Conservation (phyloP, 768 basidiomycete genomes). For the Tylopilus subfusipes region DNA sequence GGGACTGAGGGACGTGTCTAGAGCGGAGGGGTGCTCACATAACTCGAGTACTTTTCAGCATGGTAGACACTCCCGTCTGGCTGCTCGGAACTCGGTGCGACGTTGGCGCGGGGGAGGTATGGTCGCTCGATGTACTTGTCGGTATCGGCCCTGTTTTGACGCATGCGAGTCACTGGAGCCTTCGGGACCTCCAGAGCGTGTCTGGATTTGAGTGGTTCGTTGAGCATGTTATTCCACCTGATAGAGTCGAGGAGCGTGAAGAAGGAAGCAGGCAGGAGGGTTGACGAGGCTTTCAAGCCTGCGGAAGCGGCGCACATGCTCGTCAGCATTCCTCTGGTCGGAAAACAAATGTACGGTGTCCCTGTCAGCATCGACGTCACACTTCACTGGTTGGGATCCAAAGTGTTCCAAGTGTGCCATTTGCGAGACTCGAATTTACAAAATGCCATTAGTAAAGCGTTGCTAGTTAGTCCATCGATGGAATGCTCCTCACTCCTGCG, state of each 20-base stretch:
- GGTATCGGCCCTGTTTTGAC: conserved; percentile 23
- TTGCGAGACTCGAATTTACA: conserved; percentile 15
- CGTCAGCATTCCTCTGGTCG: conserved; percentile 14
- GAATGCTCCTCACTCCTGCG: conserved; percentile 11
- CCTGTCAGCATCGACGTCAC: conserved; percentile 1
- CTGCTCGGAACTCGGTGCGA: conserved; percentile 25
- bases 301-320: conserved; percentile 16
- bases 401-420: not conserved
- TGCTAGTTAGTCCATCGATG: conserved; percentile 3
- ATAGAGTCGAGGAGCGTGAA: conserved; percentile 17
- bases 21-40: conserved; percentile 17
- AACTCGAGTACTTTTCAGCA: conserved; percentile 14
- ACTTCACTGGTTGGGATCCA: not conserved
- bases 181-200: conserved; percentile 15
- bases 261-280: conserved; percentile 18
- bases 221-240: conserved; percentile 20
- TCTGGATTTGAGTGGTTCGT: conserved; percentile 12
- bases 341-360: conserved; percentile 12
- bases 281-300: conserved; percentile 9
- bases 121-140: conserved; percentile 26
- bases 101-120: conserved; percentile 28
- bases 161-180: conserved; percentile 23
- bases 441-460: conserved; percentile 7
- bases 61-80: conserved; percentile 22
- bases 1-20: not conserved